Percentiles rank a stretch among this genome's conserved stretches.
Conservation (phyloP, 768 basidiomycete genomes). For the Naganishia vishniacii region DNA sequence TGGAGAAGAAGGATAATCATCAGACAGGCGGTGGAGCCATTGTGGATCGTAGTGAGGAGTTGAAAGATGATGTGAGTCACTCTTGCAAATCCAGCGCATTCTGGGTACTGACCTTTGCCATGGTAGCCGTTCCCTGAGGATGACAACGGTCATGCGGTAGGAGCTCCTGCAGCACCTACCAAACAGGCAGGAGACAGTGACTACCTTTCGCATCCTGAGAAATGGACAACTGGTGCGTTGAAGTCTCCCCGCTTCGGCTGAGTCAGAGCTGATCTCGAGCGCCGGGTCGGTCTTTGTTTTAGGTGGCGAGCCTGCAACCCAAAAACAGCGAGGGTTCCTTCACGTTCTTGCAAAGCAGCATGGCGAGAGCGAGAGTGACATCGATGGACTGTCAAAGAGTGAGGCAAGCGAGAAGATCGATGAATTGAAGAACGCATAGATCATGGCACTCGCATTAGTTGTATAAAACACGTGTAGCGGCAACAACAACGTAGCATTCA, state of each 20-base stretch:
- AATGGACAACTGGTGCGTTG: constrained; percentile 43
- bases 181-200: constrained; percentile 10
- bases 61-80: constrained; percentile 20
- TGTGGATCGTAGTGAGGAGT: constrained; percentile 7
- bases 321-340: constrained; percentile 47
- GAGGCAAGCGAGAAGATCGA: constrained; percentile 47
- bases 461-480: no score
- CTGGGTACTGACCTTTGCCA: not conserved
- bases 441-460: not conserved
- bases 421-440: constrained; percentile 38
- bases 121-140: constrained; percentile 8
- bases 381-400: constrained; percentile 38
- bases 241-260: not conserved
- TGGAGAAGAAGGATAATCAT: constrained; percentile 8
- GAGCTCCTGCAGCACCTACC: not conserved
- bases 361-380: constrained; percentile 30
- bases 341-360: constrained; percentile 47
- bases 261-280: not conserved
- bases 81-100: no score
- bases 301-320: constrained; percentile 46
- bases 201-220: constrained; percentile 47
- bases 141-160: not conserved
- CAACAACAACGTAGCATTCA: not conserved
- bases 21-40: constrained; percentile 12
- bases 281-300: not conserved